phyloP scores from a whole-genome alignment of 2,329 filamentous ascomycete genomes.

The Penicillium expansum region DNA sequence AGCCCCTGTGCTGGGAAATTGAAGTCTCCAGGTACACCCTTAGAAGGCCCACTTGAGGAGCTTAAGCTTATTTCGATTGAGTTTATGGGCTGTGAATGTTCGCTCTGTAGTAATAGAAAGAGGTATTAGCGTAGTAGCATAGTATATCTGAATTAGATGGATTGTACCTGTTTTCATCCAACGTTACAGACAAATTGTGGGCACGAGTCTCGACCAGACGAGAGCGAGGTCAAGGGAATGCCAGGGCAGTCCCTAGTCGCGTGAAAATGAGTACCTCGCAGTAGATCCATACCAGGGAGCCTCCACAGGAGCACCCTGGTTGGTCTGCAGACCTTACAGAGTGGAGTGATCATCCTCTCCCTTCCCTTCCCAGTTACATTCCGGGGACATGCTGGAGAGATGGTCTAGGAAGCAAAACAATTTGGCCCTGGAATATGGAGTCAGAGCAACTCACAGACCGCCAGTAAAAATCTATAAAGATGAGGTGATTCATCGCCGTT shows the following conservation, averaged over 20 bases:
- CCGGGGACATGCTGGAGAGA: constrained; percentile 21
- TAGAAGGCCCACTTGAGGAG: constrained; percentile 3
- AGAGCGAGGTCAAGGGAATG: constrained; percentile 15
- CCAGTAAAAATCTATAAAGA: constrained; percentile 35
- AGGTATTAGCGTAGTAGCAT: background rate
- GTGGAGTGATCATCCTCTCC: constrained; percentile 17
- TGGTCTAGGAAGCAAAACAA: constrained; percentile 11
- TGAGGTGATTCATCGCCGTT: constrained; percentile 18
- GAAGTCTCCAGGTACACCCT: background rate
- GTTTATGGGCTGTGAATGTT: background rate
- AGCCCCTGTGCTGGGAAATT: constrained; percentile 1
- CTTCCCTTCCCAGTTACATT: constrained; percentile 33
- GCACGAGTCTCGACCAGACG: background rate
- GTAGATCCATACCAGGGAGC: constrained; percentile 30
- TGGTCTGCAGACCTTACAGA: constrained; percentile 7
- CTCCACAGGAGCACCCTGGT: constrained; percentile 2
- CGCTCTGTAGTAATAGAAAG: background rate
- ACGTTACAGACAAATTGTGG: background rate
- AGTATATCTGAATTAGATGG: background rate
- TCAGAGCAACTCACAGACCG: constrained; percentile 20
- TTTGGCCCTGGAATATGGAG: constrained; percentile 5
- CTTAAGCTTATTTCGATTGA: constrained; percentile 2
- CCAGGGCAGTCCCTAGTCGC: constrained; percentile 4
- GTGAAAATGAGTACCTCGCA: constrained; percentile 11
- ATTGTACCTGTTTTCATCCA: background rate